Evolutionary conservation across 1,284 basidiomycete species (phyloP), one percentile per base, ranked within the genome.

Genomic region (Irpex sp.): DNA sequence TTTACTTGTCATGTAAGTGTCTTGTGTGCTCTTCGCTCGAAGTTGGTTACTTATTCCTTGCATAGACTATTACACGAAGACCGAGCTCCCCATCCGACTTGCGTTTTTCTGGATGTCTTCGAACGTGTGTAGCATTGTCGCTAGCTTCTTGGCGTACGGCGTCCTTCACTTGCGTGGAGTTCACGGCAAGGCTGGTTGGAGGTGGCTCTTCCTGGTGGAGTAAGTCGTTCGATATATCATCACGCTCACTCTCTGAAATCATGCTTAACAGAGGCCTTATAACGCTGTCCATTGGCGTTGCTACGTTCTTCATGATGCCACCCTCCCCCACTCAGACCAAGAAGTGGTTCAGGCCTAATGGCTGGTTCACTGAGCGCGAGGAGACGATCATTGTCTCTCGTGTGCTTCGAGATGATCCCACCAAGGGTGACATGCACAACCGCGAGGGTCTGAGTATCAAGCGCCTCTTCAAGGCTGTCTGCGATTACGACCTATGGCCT

Each of bases 1-100:
- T 88, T 2, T 89, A 88, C 68, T 72, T 88, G 33, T 85, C 84
- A 0, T 88, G 88, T 69, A 88, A 81, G 67, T 88, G 86, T 69
- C 86, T 81, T 57, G 35, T 46, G 4, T 4, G 13, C 21, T 26
- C 21, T 26, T 26, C 21, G 21, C 21, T 54, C 8, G 21, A 26
- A 13, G n/a, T 58, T 37, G 1, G 53, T 17, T 9, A 15, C 11
- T 55, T n/a, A 50, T 17, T 43, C 57, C n/a, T 31, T 13, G 21
- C 19, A 13, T 21, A 66, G 63, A 64, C 17, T 66, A 56, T 55
- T 66, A 63, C 51, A 64, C 65, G 2, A 66, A 65, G 55, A 65
- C 63, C 4, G 60, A 66, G 60, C 59, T 65, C 1, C 87, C 87
- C 0, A 72, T 88, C 50, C 82, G 89, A 2, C 74, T 90, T 7